Conservation (phyloP, 495 filamentous ascomycete genomes). For the Xeromyces bisporus region DNA sequence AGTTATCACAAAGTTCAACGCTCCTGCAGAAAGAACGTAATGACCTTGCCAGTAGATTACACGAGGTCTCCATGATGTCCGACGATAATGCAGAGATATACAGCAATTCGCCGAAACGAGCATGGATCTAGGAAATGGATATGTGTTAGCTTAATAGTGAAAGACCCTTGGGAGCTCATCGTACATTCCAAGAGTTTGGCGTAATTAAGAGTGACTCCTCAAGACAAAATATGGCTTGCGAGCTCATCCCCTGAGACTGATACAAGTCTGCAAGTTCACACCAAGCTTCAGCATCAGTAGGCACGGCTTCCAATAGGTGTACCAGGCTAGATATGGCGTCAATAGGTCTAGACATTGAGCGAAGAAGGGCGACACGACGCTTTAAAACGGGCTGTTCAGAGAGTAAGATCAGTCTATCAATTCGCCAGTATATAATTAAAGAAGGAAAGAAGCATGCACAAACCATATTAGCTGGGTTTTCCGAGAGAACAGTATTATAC, state of each 20-base stretch:
- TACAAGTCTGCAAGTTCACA: conserved; percentile 82
- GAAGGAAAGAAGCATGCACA: too few relatives aligned
- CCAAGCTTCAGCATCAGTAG: conserved; percentile 90
- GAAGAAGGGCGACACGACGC: conserved; percentile 64
- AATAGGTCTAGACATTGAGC: conserved; percentile 44
- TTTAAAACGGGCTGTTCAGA: conserved; percentile 59
- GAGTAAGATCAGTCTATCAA: conserved; percentile 4
- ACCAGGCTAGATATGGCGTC: conserved; percentile 63
- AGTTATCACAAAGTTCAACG: conserved; percentile 84
- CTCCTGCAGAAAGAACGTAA: conserved; percentile 73
- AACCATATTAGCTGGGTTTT: conserved; percentile 70
- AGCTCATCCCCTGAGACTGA: conserved; percentile 51
- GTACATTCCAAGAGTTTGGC: conserved; percentile 92
- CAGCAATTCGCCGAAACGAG: conserved; percentile 66
- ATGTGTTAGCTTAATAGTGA: background rate
- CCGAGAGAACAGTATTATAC: conserved; percentile 58
- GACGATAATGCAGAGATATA: conserved; percentile 46
- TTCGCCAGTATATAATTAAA: too few relatives aligned
- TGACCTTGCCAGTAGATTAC: conserved; percentile 46
- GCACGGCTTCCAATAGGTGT: conserved; percentile 60
- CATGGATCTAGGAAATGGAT: conserved; percentile 48
- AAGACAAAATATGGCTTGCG: conserved; percentile 72
- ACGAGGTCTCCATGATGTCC: conserved; percentile 18
- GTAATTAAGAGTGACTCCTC: conserved; percentile 78
- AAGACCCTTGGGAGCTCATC: conserved; percentile 12